These are phyloP conservation scores for Glycine soja DNA, from an alignment of 306 rosid species.

Conservation along the genomic window DNA sequence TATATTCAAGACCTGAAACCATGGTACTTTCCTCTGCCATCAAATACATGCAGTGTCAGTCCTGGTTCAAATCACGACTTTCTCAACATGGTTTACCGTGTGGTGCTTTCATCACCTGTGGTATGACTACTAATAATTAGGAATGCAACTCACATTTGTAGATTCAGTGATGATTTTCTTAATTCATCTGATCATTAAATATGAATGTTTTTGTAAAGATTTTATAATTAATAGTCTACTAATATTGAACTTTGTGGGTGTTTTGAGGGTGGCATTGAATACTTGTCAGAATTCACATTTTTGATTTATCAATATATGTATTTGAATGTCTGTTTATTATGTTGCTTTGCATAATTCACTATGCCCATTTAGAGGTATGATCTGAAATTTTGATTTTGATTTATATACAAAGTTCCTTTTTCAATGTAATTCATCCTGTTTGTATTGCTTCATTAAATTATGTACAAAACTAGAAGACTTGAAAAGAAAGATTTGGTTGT, in stretches of 20 bases:
- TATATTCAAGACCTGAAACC: constrained; percentile 68
- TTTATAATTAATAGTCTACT: constrained; percentile 12
- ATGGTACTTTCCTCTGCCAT: constrained; percentile 93
- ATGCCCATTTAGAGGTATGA: background rate
- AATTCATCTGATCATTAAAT: constrained; percentile 27
- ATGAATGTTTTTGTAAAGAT: constrained; percentile 29
- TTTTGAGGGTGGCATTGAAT: constrained; percentile 8
- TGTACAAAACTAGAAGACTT: background rate
- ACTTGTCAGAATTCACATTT: background rate
- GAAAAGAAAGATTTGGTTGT: constrained; percentile 14
- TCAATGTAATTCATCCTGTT: background rate
- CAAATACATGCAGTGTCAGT: constrained; percentile 66
- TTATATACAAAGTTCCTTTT: constrained; percentile 1
- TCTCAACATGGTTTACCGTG: constrained; percentile 68
- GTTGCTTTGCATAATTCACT: constrained; percentile 10
- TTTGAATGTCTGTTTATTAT: constrained; percentile 1
- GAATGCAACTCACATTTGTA: constrained; percentile 2
- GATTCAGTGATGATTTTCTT: constrained; percentile 33
- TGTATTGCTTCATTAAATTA: background rate
- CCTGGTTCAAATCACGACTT: constrained; percentile 97
- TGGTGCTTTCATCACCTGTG: constrained; percentile 95
- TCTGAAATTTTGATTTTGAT: background rate
- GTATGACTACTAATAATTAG: constrained; percentile 53
- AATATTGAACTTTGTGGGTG: constrained; percentile 6
- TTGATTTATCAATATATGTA: constrained; percentile 5